phyloP scores from a whole-genome alignment of 768 basidiomycete species.

The Xanthoconium stramineum region DNA sequence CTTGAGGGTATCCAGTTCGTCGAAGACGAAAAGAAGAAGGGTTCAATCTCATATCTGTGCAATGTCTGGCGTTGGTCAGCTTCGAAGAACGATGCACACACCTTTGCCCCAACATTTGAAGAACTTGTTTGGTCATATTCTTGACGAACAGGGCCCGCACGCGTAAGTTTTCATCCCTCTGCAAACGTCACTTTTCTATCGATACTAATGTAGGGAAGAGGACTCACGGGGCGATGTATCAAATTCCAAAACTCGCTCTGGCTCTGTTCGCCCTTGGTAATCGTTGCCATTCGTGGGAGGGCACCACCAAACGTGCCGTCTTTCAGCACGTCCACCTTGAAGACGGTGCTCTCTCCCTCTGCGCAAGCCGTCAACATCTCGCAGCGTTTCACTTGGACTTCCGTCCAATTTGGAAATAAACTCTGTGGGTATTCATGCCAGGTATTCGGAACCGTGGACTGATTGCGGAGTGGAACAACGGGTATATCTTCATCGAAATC shows the following conservation, averaged over 20 bases:
- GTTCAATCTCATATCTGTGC: constrained; percentile 51
- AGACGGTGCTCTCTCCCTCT: constrained; percentile 13
- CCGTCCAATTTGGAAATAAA: constrained; percentile 33
- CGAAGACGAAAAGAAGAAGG: constrained; percentile 64
- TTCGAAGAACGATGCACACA: constrained; percentile 19
- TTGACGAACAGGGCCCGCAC: constrained; percentile 51
- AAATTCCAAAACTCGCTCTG: constrained; percentile 34
- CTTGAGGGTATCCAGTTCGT: constrained; percentile 67
- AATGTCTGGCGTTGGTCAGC: neutral
- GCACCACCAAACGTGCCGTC: constrained; percentile 10
- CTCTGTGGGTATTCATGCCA: constrained; percentile 33
- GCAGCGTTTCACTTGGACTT: constrained; percentile 29
- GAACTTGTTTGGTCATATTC: constrained; percentile 45
- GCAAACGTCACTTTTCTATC: neutral
- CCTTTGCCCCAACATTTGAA: constrained; percentile 58
- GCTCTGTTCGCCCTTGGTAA: constrained; percentile 8
- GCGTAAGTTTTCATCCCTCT: constrained; percentile 37
- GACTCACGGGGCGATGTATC: constrained; percentile 34
- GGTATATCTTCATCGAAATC: constrained; percentile 33
- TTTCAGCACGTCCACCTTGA: constrained; percentile 23
- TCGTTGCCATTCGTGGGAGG: neutral
- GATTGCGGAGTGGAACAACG: neutral
- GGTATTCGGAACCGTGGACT: neutral
- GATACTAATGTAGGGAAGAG: neutral
- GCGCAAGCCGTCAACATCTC: constrained; percentile 26